Base-by-base conservation (phyloP, 495 filamentous ascomycete genomes). In the Aeminium ludgeri region DNA sequence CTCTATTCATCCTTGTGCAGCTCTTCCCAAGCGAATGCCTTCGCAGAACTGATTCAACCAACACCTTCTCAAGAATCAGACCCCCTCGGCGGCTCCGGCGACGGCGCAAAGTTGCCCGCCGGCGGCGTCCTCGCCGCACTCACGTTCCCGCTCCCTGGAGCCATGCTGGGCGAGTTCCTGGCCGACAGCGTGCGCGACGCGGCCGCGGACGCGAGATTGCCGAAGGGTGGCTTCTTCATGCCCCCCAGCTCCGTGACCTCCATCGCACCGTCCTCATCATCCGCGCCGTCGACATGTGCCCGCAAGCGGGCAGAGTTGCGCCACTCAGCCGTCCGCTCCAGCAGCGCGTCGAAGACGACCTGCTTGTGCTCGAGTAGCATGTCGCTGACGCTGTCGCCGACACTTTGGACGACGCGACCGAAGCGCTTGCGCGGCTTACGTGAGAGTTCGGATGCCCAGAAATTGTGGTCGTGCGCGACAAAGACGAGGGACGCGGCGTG, bases 381-480 rank as follows among this genome's bases (percentile, higher is more conserved):
- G 8, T 59, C 48, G 34, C 55, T 54, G 8, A 64, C 42, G 10
- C 41, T 34, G 3, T 40, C 44, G 4, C 45, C 29, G 2, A 18
- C 6, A 6, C 55, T 60, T 36, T 52, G 31, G n/a, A 50, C 29
- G 10, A 63, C 30, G 6, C 45, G 48, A 1, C 62, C 62, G 31
- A 57, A 63, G 18, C 57, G 56, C 40, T 51, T 55, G 20, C 55
- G 46, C 2, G 39, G 36, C 40, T 59, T 63, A 4, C 46, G 46
- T 2, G 41, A 36, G 19, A 50, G 42, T 3, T 52, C 51, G 13
- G 45, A 52, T 12, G 55, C 59, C 83, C 83, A 92, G 45, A 80
- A 73, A 7, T 71, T 68, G 49, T 92, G 86, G 33, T 73, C 62
- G 19, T 65, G 61, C 0, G 74, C 65, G 18, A 92, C 81, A 49